A percentile compares a stretch with the other conserved stretches of the same genome.
These are phyloP conservation scores for Trichomonas vaginalis DNA, from an alignment of 208 protist species.

Conservation along the genomic window DNA sequence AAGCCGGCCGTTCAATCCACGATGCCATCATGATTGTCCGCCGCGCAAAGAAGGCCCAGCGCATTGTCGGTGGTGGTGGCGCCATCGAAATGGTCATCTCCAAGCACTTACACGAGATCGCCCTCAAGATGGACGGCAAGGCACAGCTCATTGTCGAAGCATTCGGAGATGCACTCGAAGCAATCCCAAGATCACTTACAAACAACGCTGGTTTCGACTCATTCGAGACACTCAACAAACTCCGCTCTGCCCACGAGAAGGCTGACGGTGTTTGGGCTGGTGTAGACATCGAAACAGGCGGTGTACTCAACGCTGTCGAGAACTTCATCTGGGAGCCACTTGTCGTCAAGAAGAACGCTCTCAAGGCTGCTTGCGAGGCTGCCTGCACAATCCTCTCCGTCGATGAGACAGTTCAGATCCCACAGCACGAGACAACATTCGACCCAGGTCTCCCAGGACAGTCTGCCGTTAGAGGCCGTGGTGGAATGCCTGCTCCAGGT, in stretches of 20 bases:
- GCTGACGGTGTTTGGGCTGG: slow-evolving; percentile 29
- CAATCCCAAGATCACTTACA: slow-evolving; percentile 91
- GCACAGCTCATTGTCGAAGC: slow-evolving; percentile 91
- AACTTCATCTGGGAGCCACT: slow-evolving; percentile 90
- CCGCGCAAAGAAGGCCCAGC: slow-evolving; percentile 58
- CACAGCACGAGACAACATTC: neutral
- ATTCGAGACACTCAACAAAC: slow-evolving; percentile 95
- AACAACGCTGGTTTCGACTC: slow-evolving; percentile 99
- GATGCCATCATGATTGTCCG: slow-evolving; percentile 87
- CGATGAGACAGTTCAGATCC: slow-evolving; percentile 85
- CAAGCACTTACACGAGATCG: slow-evolving; percentile 77
- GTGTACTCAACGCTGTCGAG: slow-evolving; percentile 75
- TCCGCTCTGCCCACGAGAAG: slow-evolving; percentile 84
- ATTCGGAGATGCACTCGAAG: slow-evolving; percentile 95
- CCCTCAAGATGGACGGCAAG: slow-evolving; percentile 87
- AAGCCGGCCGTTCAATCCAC: slow-evolving; percentile 96
- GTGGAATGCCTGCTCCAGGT: neutral
- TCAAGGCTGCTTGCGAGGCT: slow-evolving; percentile 94
- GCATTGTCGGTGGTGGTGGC: slow-evolving; percentile 95
- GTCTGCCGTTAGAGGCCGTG: neutral
- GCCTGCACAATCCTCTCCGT: slow-evolving; percentile 96
- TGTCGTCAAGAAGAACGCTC: slow-evolving; percentile 72
- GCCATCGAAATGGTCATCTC: slow-evolving; percentile 99
- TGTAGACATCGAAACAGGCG: slow-evolving; percentile 39
- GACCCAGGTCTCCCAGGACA: neutral